Evolutionary conservation across 108 stramenopile species (phyloP).

Genomic region (Schizochytrium sp.): DNA sequence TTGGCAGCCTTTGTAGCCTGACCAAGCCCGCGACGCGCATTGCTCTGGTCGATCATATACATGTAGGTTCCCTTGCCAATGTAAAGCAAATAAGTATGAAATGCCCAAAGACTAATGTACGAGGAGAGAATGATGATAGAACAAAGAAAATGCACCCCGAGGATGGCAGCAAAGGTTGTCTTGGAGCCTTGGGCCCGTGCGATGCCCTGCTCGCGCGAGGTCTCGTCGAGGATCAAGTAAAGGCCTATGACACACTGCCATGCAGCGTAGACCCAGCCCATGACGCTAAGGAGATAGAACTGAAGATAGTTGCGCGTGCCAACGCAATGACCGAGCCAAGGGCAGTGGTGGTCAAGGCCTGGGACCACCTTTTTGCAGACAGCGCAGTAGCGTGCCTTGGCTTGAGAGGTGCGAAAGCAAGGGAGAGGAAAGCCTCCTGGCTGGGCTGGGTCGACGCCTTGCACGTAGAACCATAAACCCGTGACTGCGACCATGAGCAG

Average conservation of each 20-base stretch:
- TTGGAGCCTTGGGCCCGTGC: not conserved
- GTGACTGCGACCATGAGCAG: not conserved
- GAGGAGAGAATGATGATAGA: not conserved
- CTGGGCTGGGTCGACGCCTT: not conserved
- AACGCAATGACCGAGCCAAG: slow-evolving; percentile 24
- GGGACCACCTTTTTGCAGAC: slow-evolving; percentile 27
- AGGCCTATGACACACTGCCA: not conserved
- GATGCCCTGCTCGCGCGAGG: not conserved
- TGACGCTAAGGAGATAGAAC: not conserved
- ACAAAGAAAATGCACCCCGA: not conserved
- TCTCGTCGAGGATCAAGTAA: too few species aligned
- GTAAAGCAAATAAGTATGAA: not conserved
- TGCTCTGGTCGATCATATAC: not conserved
- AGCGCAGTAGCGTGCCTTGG: slow-evolving; percentile 3
- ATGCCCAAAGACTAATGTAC: not conserved
- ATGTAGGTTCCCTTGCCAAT: not conserved
- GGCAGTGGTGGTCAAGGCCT: slow-evolving; percentile 28
- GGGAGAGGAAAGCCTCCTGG: not conserved
- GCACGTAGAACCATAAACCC: not conserved
- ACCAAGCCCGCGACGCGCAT: not conserved
- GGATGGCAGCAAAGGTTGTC: not conserved
- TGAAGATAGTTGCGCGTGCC: slow-evolving; percentile 1
- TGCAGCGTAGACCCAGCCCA: not conserved
- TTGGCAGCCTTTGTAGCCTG: not conserved
- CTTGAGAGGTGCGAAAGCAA: not conserved